Percentiles rank a stretch among this genome's conserved stretches.
Conservation (phyloP, 148 eudicot genomes). For the Salicornia ramosissima region DNA sequence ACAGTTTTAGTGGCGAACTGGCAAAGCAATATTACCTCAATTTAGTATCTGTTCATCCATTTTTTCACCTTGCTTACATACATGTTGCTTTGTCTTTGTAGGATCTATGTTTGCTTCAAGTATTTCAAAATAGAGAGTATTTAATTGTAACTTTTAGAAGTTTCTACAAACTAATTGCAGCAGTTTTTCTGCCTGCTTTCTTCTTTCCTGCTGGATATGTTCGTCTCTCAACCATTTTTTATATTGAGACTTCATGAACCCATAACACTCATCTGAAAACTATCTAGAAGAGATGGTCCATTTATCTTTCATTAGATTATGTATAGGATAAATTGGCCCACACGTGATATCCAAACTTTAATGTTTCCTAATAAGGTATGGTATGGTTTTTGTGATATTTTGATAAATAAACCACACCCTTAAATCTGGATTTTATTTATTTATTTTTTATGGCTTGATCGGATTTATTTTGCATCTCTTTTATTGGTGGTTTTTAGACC, state of each 20-base stretch:
- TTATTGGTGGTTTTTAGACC: no score
- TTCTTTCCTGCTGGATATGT: neutral
- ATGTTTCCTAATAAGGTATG: neutral
- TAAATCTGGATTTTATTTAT: neutral
- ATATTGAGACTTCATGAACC: neutral
- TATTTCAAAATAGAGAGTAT: neutral
- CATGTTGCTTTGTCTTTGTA: neutral
- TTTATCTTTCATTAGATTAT: neutral
- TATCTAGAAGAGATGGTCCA: neutral
- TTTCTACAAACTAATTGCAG: neutral
- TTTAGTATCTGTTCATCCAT: neutral
- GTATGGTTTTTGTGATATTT: neutral
- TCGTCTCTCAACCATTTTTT: neutral
- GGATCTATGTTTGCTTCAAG: neutral
- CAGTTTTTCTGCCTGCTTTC: neutral
- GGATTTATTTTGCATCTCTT: no score
- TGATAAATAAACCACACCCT: neutral
- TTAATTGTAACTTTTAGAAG: neutral
- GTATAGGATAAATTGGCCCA: constrained; percentile 7
- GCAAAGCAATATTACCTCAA: neutral
- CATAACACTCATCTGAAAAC: neutral
- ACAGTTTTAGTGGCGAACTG: neutral
- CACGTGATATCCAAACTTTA: neutral
- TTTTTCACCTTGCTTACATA: neutral
- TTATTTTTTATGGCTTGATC: no score